These are phyloP conservation scores for Colletotrichum endophyticum DNA, from an alignment of 2,329 filamentous ascomycete species.

Conservation along the genomic window DNA sequence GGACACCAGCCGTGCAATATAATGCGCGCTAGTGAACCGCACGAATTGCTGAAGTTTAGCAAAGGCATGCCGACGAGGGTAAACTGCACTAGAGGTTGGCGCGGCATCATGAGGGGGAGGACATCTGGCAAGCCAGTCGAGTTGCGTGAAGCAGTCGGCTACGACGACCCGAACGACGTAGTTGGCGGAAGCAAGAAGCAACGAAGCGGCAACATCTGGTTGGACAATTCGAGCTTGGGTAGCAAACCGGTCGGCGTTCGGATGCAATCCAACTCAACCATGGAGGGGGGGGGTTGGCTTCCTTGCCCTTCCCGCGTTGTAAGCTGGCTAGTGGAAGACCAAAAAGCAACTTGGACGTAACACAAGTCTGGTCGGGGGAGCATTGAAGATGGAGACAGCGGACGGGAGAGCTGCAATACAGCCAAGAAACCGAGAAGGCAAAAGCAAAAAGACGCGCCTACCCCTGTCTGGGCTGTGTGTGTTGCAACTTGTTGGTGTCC, in stretches of 20 bases:
- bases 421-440: not conserved
- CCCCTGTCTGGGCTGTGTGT: not conserved
- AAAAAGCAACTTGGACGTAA: not conserved
- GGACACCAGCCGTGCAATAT: not conserved
- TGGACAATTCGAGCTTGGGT: not conserved
- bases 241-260: not conserved
- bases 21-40: not conserved
- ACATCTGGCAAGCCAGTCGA: not conserved
- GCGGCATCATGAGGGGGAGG: not conserved
- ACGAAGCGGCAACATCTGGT: not conserved
- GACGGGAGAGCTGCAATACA: constrained; percentile 1
- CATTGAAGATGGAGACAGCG: not conserved
- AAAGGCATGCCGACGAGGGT: not conserved
- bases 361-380: not conserved
- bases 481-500: not conserved
- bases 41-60: not conserved
- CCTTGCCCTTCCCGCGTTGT: not conserved
- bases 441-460: not conserved
- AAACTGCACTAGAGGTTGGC: not conserved
- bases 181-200: not conserved
- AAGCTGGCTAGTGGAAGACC: not conserved
- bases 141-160: not conserved
- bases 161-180: not conserved
- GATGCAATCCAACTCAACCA: not conserved
- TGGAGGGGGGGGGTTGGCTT: not conserved